These are phyloP conservation scores for Noccaea caerulescens DNA, from an alignment of 345 rosid genomes.

Conservation along the genomic window DNA sequence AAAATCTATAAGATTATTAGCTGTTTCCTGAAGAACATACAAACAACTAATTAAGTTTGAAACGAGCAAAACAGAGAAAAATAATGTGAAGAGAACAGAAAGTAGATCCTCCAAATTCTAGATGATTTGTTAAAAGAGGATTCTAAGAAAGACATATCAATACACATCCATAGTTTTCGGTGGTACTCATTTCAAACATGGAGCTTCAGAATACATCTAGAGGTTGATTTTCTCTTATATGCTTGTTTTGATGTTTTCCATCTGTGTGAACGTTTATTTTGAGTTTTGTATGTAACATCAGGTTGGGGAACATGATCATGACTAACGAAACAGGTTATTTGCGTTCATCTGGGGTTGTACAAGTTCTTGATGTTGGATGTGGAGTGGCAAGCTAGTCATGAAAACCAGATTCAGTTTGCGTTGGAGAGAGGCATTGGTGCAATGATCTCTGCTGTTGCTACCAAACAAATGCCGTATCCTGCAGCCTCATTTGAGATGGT, in stretches of 20 bases:
- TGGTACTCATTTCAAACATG: constrained; percentile 96
- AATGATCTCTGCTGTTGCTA: constrained; percentile 83
- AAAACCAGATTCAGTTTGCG: constrained; percentile 98
- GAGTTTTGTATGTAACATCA: constrained; percentile 23
- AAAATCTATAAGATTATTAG: too few relatives aligned
- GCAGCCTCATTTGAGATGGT: constrained; percentile 91
- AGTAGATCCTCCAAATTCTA: too few relatives aligned
- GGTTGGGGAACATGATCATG: constrained; percentile 75
- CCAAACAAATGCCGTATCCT: constrained; percentile 90
- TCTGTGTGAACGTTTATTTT: not conserved
- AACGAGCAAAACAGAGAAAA: too few relatives aligned
- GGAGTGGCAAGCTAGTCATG: constrained; percentile 97
- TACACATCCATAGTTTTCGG: constrained; percentile 40
- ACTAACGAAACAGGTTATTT: constrained; percentile 83
- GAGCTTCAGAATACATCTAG: constrained; percentile 88
- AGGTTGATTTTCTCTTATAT: constrained; percentile 29
- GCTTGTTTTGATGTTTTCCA: too few relatives aligned
- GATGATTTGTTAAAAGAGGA: too few relatives aligned
- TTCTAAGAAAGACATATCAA: too few relatives aligned
- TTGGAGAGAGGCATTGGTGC: constrained; percentile 91
- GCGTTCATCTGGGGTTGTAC: constrained; percentile 79
- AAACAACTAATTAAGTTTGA: too few relatives aligned
- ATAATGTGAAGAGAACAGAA: too few relatives aligned
- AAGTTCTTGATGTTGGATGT: constrained; percentile 94
- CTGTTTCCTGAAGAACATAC: too few relatives aligned